Base-by-base conservation (phyloP, 768 basidiomycete genomes). In the Saitozyma podzolica region DNA sequence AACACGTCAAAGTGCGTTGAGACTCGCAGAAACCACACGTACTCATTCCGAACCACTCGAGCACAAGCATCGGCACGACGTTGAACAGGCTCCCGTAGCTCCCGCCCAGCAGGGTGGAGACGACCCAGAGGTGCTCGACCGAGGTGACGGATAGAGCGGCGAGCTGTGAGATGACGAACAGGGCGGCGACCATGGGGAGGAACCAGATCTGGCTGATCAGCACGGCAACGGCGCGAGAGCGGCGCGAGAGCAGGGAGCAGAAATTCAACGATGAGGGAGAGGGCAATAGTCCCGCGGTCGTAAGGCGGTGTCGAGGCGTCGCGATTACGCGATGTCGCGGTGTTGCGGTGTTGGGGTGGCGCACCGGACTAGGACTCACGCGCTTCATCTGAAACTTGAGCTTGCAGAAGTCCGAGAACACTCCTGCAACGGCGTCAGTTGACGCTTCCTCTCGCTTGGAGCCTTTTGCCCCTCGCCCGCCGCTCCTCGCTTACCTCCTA, bases 21-120 rank as follows among this genome's bases (percentile, higher is more conserved):
- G 29, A 29, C 2, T 5, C 29, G 29, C 29, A 29, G 29, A 5
- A 29, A 29, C 29, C 29, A 29, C 29, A 86, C 89, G 72, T 69
- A 90, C 90, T 82, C 71, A 94, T 82, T 8, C 92, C 92, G 68
- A 93, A 94, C 90, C 90, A 92, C 68, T 94, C 92, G 29, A 93
- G 83, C 56, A 85, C 83, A 40, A 94, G 83, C n/a, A 88, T 86
- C 0, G 90, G 89, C 71, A 85, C 83, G 49, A 89, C 80, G 2
- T 88, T 89, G 74, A 90, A 92, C 58, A 86, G 73, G 54, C 85
- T 83, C 4, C 91, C 91, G 68, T 92, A 89, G 0, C 87, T 86
- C 6, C 88, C 75, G 0, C 89, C 90, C 0, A 90, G 78, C 11
- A 83, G 61, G 5, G 77, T 80, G 29, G 80, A 81, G 53, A 86